These are phyloP conservation scores for Solanum appendiculatum DNA, from an alignment of 257 asterid genomes.

Conservation along the genomic window DNA sequence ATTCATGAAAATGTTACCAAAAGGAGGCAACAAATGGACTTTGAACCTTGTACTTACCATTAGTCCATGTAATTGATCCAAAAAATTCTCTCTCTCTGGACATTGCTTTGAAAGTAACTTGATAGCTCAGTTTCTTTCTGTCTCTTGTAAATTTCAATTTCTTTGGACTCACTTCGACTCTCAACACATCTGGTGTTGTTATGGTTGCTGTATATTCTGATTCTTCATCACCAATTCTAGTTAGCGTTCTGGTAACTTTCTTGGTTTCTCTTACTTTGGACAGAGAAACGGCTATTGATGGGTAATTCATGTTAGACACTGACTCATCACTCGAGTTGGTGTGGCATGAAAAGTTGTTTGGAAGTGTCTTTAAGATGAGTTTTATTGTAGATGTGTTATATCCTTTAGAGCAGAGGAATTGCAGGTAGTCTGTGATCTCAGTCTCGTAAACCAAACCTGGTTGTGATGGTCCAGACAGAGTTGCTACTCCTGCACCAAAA, in stretches of 20 bases:
- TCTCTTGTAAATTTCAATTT: slow-evolving; percentile 41
- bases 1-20: not conserved
- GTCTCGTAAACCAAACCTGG: not conserved
- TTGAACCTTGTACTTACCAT: slow-evolving; percentile 41
- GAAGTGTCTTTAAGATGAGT: not conserved
- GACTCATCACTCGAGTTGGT: not conserved
- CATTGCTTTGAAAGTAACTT: slow-evolving; percentile 32
- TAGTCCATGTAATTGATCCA: slow-evolving; percentile 29
- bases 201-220: not conserved
- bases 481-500: not conserved
- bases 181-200: slow-evolving; percentile 5
- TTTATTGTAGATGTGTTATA: not conserved
- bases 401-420: not conserved
- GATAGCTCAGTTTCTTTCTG: slow-evolving; percentile 35
- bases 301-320: not conserved
- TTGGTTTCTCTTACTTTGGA: not conserved
- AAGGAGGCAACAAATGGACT: slow-evolving; percentile 49
- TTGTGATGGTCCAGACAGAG: not conserved
- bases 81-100: slow-evolving; percentile 19
- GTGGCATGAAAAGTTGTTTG: not conserved
- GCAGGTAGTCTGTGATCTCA: not conserved
- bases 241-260: not conserved
- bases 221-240: not conserved
- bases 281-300: not conserved
- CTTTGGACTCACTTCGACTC: slow-evolving; percentile 46